These are phyloP conservation scores for Telfairia occidentalis DNA, from an alignment of 331 rosid genomes.

Conservation along the genomic window DNA sequence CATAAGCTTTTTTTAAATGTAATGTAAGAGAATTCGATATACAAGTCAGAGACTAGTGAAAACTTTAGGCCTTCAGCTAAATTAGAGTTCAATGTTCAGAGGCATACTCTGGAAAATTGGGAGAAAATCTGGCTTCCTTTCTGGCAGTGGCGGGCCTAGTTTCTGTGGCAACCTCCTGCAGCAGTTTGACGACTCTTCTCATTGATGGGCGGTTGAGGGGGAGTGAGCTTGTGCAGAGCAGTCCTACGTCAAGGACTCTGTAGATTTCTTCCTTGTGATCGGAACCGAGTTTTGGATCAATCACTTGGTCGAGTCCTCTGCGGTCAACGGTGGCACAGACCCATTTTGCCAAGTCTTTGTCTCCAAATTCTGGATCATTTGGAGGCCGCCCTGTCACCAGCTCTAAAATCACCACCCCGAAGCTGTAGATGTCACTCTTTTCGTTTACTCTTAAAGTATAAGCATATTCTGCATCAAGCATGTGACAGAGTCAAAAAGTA, in stretches of 20 bases:
- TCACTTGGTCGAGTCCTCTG: constrained; percentile 38
- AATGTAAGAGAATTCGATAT: background rate
- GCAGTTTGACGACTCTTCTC: constrained; percentile 57
- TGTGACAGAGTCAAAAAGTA: background rate
- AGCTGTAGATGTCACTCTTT: constrained; percentile 74
- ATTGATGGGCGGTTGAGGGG: constrained; percentile 66
- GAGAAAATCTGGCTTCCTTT: constrained; percentile 40
- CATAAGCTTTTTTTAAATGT: background rate
- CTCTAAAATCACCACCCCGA: constrained; percentile 71
- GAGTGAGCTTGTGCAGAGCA: constrained; percentile 44
- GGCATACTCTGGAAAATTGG: constrained; percentile 37
- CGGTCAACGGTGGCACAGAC: constrained; percentile 27
- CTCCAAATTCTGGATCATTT: constrained; percentile 46
- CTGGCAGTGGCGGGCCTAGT: constrained; percentile 21
- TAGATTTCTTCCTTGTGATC: constrained; percentile 38
- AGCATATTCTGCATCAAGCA: constrained; percentile 53
- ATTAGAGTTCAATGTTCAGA: constrained; percentile 21
- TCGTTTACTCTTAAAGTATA: constrained; percentile 71
- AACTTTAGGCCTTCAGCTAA: background rate
- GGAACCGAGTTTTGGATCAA: constrained; percentile 35
- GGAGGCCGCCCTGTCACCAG: constrained; percentile 59
- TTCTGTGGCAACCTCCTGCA: constrained; percentile 35
- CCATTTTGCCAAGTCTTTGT: constrained; percentile 54
- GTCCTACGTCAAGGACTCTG: constrained; percentile 39
- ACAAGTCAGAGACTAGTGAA: background rate